Base-by-base conservation (phyloP, 148 eudicot genomes). In the Chenopodium berlandieri region DNA sequence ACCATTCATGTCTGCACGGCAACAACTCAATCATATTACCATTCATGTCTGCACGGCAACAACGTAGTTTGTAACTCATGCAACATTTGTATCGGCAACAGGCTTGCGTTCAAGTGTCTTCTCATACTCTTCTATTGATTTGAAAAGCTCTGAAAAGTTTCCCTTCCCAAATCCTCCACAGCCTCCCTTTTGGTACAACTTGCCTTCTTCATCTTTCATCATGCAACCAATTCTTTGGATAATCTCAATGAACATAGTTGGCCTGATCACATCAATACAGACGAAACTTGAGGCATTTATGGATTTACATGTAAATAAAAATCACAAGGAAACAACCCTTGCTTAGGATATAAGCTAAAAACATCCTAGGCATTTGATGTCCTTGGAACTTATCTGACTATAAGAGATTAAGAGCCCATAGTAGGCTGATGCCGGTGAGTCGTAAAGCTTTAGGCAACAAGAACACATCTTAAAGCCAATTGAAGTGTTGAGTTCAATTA, bases 81-180 rank as follows among this genome's bases (percentile, higher is more conserved):
- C 58, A 44, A 81, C 75, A 65, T 89, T 85, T 66, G 90, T 54
- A 76, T 82, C 83, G 64, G 87, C 82, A 71, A 75, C 82, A 47
- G 25, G 79, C 75, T 88, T 90, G 32, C 90, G 89, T 87, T 95
- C 97, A 7, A 95, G 97, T 25, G 94, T 92, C 83, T 93, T 95
- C 88, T 95, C 99, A n/a, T 89, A 95, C 74, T 95, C 99, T 79
- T 95, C 99, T 1, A 95, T 92, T n/a, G 99, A 95, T 73, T 90
- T 93, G 79, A 93, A 95, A 79, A 95, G 97, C 90, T 93, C 97
- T 0, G 97, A 90, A 86, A 95, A 93, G 85, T 95, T 95, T 14
- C 99, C 99, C 80, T 95, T 95, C n/a, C 99, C 99, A 37, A 95
- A 95, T 66, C 99, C 99, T 83, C 99, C 99, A 77, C 99, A 95